phyloP scores from a whole-genome alignment of 805 yeast species.

The Pichia deserticola region DNA sequence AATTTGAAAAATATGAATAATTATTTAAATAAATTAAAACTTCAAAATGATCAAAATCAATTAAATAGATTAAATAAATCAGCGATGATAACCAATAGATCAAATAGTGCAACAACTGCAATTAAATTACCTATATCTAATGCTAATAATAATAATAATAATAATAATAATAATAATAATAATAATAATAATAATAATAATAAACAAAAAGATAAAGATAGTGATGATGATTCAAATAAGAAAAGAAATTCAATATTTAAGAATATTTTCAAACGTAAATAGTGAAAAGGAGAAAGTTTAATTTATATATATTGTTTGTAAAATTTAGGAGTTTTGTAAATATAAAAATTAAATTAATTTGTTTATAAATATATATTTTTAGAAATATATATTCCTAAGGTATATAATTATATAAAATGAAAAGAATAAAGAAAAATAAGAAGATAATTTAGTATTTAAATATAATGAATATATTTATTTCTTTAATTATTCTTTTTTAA shows the following conservation, averaged over 20 bases:
- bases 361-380: no score
- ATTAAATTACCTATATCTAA: not conserved
- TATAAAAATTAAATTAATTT: no score
- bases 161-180: no score
- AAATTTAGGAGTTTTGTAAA: no score
- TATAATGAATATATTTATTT: no score
- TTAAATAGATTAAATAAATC: conserved; percentile 3
- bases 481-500: no score
- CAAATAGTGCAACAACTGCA: not conserved
- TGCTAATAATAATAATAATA: not conserved
- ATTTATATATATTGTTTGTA: no score
- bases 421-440: no score
- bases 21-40: not conserved
- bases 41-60: not conserved
- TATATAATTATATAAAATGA: no score
- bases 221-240: not conserved
- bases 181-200: not conserved
- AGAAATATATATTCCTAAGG: no score
- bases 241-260: not conserved
- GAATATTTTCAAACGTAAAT: not conserved
- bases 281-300: no score
- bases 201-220: not conserved
- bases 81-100: not conserved
- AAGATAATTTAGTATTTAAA: no score
- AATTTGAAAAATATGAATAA: not conserved